phyloP scores from a whole-genome alignment of 805 yeast genomes.

The Suhomyces faveliae region DNA sequence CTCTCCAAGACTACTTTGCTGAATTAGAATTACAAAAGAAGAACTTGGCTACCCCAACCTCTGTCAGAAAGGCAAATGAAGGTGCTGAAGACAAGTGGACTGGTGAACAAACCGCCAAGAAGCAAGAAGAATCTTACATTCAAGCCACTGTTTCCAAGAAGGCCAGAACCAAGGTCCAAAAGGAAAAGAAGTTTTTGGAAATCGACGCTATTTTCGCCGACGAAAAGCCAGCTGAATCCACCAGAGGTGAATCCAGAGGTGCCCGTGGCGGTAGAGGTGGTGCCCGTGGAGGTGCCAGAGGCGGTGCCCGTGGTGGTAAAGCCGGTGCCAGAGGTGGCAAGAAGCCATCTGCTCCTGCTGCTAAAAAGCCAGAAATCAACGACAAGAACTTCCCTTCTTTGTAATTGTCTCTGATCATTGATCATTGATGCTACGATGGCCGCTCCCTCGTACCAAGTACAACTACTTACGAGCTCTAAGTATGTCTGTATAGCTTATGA shows the following conservation, averaged over 20 bases:
- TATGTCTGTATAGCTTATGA: slow-evolving; percentile 10
- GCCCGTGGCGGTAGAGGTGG: slow-evolving; percentile 29
- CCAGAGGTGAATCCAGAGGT: slow-evolving; percentile 33
- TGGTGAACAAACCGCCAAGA: slow-evolving; percentile 61
- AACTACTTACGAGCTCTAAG: neutral
- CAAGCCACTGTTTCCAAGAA: slow-evolving; percentile 65
- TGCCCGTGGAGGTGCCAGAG: slow-evolving; percentile 27
- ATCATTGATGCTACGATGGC: neutral
- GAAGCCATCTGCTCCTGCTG: slow-evolving; percentile 27
- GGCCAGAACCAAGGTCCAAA: slow-evolving; percentile 67
- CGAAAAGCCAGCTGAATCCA: slow-evolving; percentile 40
- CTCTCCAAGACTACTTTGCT: slow-evolving; percentile 84
- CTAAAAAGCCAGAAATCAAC: slow-evolving; percentile 40
- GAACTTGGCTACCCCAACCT: slow-evolving; percentile 35
- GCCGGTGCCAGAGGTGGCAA: slow-evolving; percentile 21
- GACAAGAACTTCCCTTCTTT: slow-evolving; percentile 77
- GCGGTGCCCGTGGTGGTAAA: slow-evolving; percentile 19
- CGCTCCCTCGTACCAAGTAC: slow-evolving; percentile 4
- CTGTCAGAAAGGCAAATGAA: slow-evolving; percentile 53
- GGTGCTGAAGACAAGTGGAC: slow-evolving; percentile 54
- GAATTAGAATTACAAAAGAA: slow-evolving; percentile 52
- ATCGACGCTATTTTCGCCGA: slow-evolving; percentile 72
- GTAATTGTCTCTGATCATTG: slow-evolving; percentile 15
- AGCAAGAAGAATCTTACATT: slow-evolving; percentile 60
- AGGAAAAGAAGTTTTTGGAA: slow-evolving; percentile 78